Evolutionary conservation across 805 yeast genomes (phyloP).

Genomic region (Saccharomycopsis microspora): DNA sequence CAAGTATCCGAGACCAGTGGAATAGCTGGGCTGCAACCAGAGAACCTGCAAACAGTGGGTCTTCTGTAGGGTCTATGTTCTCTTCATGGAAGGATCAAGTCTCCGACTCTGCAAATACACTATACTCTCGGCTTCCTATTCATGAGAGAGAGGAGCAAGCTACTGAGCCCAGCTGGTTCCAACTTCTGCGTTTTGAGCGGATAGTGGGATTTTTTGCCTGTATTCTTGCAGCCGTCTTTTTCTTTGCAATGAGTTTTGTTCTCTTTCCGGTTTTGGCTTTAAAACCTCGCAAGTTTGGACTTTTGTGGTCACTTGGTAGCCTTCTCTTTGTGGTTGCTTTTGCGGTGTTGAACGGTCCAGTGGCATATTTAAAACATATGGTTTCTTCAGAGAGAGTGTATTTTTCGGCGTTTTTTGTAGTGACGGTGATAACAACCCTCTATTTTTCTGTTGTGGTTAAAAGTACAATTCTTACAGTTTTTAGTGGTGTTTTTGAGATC

Average conservation of each 20-base stretch:
- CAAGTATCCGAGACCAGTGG: constrained; percentile 15
- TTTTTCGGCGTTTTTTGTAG: constrained; percentile 71
- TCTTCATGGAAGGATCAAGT: constrained; percentile 11
- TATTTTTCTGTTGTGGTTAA: constrained; percentile 63
- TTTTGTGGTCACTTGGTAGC: constrained; percentile 86
- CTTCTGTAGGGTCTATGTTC: constrained; percentile 6
- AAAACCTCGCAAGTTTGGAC: constrained; percentile 85
- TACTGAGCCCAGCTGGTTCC: constrained; percentile 71
- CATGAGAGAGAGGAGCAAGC: constrained; percentile 36
- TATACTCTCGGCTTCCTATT: constrained; percentile 57
- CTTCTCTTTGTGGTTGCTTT: constrained; percentile 78
- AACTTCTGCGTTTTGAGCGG: constrained; percentile 62
- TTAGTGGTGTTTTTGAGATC: constrained; percentile 67
- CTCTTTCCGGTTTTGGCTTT: constrained; percentile 83
- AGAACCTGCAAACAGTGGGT: background rate
- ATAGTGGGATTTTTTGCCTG: constrained; percentile 70
- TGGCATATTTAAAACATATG: constrained; percentile 67
- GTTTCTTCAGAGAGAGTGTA: constrained; percentile 67
- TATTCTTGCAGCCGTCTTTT: constrained; percentile 60
- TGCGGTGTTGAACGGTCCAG: constrained; percentile 92
- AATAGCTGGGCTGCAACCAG: constrained; percentile 8
- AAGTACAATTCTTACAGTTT: constrained; percentile 64
- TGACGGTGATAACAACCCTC: constrained; percentile 68
- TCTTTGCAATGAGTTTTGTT: constrained; percentile 72
- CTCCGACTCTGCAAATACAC: constrained; percentile 33